phyloP scores from a whole-genome alignment of 495 filamentous ascomycete species.

The Hyaloscypha finlandica region DNA sequence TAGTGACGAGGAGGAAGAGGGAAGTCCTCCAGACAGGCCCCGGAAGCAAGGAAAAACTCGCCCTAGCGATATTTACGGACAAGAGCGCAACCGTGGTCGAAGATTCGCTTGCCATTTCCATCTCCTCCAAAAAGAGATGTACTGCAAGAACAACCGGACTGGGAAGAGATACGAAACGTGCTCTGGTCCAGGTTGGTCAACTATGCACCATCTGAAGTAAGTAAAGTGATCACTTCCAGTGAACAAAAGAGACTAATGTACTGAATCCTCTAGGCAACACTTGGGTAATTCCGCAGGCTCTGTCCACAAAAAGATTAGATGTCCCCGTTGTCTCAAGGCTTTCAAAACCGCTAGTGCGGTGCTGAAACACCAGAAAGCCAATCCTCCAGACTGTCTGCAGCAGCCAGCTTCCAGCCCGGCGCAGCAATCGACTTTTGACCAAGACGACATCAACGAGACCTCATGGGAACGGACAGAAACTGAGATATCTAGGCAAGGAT shows the following conservation, averaged over 20 bases:
- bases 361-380: not conserved
- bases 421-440: no score
- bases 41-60: no score
- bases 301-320: not conserved
- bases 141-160: not conserved
- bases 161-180: slow-evolving; percentile 1
- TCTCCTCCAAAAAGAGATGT: not conserved
- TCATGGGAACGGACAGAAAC: not conserved
- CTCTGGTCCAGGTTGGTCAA: not conserved
- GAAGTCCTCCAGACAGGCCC: no score
- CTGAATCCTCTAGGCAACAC: not conserved
- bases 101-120: not conserved
- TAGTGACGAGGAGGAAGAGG: no score
- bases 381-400: not conserved
- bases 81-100: not conserved
- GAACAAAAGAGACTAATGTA: no score
- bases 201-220: slow-evolving; percentile 1
- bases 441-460: not conserved
- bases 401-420: no score
- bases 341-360: not conserved
- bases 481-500: not conserved
- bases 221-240: not conserved
- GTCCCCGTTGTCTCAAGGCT: not conserved
- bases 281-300: not conserved
- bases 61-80: no score